Percentiles rank a stretch among this genome's conserved stretches.
phyloP scores from a whole-genome alignment of 345 rosid species.

The Melastoma malabathricum region DNA sequence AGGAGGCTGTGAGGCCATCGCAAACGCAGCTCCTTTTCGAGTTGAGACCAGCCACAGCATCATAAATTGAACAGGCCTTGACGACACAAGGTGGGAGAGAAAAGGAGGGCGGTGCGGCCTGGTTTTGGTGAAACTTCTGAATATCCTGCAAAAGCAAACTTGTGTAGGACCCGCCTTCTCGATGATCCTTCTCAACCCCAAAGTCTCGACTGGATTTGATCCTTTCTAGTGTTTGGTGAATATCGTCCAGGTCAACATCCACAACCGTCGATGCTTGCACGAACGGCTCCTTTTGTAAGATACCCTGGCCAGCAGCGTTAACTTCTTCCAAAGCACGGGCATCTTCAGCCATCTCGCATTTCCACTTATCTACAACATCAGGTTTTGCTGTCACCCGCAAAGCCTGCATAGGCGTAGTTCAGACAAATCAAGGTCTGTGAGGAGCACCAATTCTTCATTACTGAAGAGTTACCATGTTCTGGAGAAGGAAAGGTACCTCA shows the following conservation, averaged over 20 bases:
- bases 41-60: constrained; percentile 82
- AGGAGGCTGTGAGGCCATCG: constrained; percentile 18
- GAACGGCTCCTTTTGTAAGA: too few relatives aligned
- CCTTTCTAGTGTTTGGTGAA: constrained; percentile 29
- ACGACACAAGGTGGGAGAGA: constrained; percentile 54
- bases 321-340: too few relatives aligned
- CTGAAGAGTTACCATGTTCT: background rate
- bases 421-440: too few relatives aligned
- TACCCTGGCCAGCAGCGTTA: too few relatives aligned
- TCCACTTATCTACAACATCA: too few relatives aligned
- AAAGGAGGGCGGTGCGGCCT: constrained; percentile 15
- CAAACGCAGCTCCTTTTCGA: constrained; percentile 35
- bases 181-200: constrained; percentile 59
- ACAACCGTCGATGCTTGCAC: too few relatives aligned
- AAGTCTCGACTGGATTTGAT: constrained; percentile 69
- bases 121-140: constrained; percentile 81
- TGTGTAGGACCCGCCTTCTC: constrained; percentile 52
- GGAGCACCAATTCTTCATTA: too few relatives aligned
- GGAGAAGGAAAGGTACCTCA: background rate
- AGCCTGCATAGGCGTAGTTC: too few relatives aligned
- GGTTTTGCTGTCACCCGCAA: too few relatives aligned
- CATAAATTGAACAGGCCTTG: constrained; percentile 66
- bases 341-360: too few relatives aligned
- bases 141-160: constrained; percentile 72
- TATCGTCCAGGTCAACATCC: too few relatives aligned